A percentile compares a stretch with the other conserved stretches of the same genome.
Conservation (phyloP, 192 early-diverging fungal genomes). For the Coemansia sp. region DNA sequence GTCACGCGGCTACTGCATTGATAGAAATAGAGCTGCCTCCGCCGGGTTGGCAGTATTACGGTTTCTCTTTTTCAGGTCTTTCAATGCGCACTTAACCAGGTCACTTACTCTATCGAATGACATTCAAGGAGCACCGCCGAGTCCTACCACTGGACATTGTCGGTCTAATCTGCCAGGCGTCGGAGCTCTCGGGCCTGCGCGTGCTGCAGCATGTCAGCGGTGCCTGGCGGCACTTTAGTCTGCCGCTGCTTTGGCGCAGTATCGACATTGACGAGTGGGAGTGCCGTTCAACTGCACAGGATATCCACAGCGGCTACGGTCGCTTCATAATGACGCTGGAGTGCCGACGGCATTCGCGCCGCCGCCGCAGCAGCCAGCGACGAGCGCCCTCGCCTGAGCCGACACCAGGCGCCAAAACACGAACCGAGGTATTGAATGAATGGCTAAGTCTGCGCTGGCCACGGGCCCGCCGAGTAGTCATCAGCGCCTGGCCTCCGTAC, state of each 20-base stretch:
- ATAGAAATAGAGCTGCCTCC: too few species aligned
- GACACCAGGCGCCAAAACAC: slow-evolving; percentile 16
- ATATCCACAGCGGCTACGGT: slow-evolving; percentile 19
- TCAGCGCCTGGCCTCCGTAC: slow-evolving; percentile 45
- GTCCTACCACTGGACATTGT: slow-evolving; percentile 23
- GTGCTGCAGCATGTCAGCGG: slow-evolving; percentile 23
- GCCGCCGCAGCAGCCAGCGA: slow-evolving; percentile 7
- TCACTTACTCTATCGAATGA: not conserved
- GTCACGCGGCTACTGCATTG: not conserved
- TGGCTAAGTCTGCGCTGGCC: slow-evolving; percentile 34
- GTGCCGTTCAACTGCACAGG: slow-evolving; percentile 3
- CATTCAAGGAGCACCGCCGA: not conserved
- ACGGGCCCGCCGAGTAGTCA: slow-evolving; percentile 13
- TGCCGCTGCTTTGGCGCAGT: slow-evolving; percentile 32
- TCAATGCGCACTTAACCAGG: not conserved
- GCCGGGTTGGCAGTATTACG: too few species aligned
- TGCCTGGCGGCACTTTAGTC: slow-evolving; percentile 28
- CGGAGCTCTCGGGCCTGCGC: slow-evolving; percentile 11
- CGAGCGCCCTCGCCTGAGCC: not conserved
- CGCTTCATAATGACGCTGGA: slow-evolving; percentile 16
- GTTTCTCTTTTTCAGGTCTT: not conserved
- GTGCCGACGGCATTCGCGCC: slow-evolving; percentile 25
- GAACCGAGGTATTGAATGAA: slow-evolving; percentile 33
- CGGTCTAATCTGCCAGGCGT: slow-evolving; percentile 16
- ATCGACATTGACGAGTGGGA: slow-evolving; percentile 47